Evolutionary conservation across 495 filamentous ascomycete genomes (phyloP).

Genomic region (Trichocladium uniseriatum): DNA sequence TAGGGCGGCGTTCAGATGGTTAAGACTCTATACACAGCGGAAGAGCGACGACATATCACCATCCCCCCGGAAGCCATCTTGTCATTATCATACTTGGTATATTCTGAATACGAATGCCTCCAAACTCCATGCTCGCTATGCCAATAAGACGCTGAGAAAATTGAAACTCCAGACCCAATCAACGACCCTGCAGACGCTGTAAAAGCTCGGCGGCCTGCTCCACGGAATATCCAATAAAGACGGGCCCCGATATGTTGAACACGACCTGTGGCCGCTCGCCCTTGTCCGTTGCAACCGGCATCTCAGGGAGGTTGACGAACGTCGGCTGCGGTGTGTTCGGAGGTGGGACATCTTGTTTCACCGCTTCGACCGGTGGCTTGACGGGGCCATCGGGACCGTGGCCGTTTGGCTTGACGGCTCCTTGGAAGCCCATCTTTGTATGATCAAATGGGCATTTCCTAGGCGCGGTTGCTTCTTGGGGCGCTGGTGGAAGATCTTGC

Average conservation of each 20-base stretch:
- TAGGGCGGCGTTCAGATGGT: not conserved
- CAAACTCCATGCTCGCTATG: conserved; percentile 5
- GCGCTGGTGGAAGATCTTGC: conserved; percentile 18
- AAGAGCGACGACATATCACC: too few species aligned
- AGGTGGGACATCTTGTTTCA: conserved; percentile 13
- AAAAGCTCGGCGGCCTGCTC: conserved; percentile 67
- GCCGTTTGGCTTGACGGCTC: conserved; percentile 11
- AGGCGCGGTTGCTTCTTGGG: conserved; percentile 15
- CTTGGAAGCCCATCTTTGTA: conserved; percentile 25
- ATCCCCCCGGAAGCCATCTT: too few species aligned
- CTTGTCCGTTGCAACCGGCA: conserved; percentile 17
- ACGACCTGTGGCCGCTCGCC: conserved; percentile 49
- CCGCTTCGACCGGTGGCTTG: conserved; percentile 17
- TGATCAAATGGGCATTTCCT: conserved; percentile 42
- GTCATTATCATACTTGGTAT: too few species aligned
- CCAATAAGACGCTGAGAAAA: conserved; percentile 1
- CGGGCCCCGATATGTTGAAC: conserved; percentile 65
- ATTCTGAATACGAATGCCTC: too few species aligned
- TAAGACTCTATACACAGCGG: too few species aligned
- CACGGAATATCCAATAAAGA: conserved; percentile 79
- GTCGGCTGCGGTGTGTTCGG: conserved; percentile 25
- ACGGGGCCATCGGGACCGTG: conserved; percentile 7
- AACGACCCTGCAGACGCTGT: conserved; percentile 40
- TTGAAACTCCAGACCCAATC: not conserved
- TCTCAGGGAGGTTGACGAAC: conserved; percentile 31